Evolutionary conservation across 495 filamentous ascomycete genomes (phyloP).

Genomic region (Hypoxylon trugodes): DNA sequence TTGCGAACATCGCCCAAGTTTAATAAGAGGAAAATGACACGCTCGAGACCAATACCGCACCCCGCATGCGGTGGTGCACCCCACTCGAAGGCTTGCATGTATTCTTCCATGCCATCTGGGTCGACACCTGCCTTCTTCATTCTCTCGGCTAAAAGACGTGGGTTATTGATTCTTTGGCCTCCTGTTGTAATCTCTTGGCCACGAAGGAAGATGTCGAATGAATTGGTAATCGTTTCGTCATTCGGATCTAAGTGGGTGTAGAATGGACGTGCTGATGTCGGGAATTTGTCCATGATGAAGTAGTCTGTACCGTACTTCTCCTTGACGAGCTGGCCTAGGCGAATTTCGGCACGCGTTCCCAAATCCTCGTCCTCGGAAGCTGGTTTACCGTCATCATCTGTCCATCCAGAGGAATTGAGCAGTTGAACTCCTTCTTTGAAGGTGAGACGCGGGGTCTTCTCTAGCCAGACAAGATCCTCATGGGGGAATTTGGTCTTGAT

Average conservation of each 20-base stretch:
- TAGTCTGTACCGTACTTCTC: slow-evolving; percentile 90
- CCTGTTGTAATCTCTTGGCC: slow-evolving; percentile 93
- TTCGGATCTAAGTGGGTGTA: slow-evolving; percentile 91
- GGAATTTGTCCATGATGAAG: slow-evolving; percentile 96
- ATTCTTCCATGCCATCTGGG: slow-evolving; percentile 81
- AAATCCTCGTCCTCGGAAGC: slow-evolving; percentile 79
- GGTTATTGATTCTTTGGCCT: slow-evolving; percentile 89
- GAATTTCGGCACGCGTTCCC: slow-evolving; percentile 85
- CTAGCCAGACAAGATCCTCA: slow-evolving; percentile 74
- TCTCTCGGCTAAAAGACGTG: slow-evolving; percentile 74
- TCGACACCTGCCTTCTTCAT: slow-evolving; percentile 81
- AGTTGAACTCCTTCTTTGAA: slow-evolving; percentile 82
- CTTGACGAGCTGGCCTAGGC: slow-evolving; percentile 80
- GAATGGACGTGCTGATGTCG: slow-evolving; percentile 82
- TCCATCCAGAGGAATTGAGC: slow-evolving; percentile 83
- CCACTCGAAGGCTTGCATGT: slow-evolving; percentile 86
- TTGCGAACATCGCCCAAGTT: slow-evolving; percentile 88
- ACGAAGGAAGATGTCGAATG: slow-evolving; percentile 94
- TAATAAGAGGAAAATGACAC: slow-evolving; percentile 83
- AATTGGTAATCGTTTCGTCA: slow-evolving; percentile 79
- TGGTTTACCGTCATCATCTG: slow-evolving; percentile 74
- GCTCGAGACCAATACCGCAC: slow-evolving; percentile 89
- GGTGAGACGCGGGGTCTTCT: slow-evolving; percentile 80
- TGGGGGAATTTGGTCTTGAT: slow-evolving; percentile 69
- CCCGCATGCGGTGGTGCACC: slow-evolving; percentile 91